A percentile compares a stretch with the other conserved stretches of the same genome.
These are phyloP conservation scores for Pestalotiopsis sp. DNA, from an alignment of 2,329 filamentous ascomycete genomes.

Conservation along the genomic window DNA sequence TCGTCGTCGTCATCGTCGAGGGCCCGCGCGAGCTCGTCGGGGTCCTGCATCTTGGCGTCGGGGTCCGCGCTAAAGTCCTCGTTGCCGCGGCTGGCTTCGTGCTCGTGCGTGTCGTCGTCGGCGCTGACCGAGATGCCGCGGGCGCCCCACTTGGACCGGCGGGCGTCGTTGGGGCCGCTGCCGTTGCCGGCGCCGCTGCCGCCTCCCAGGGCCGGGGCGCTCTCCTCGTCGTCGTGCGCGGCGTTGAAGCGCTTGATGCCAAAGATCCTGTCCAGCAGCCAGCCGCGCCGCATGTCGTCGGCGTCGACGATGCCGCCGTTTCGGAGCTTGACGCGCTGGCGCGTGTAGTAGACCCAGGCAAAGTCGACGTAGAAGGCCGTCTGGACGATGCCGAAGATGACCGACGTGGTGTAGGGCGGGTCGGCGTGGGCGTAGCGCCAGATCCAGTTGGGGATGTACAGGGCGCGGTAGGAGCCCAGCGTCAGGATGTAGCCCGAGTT, in stretches of 20 bases:
- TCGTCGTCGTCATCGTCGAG: slow-evolving; percentile 62
- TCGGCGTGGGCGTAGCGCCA: slow-evolving; percentile 60
- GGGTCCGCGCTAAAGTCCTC: slow-evolving; percentile 55
- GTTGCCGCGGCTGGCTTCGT: slow-evolving; percentile 40
- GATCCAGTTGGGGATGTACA: slow-evolving; percentile 95
- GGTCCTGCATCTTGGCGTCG: slow-evolving; percentile 68
- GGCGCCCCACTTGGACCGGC: slow-evolving; percentile 62
- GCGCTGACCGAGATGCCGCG: slow-evolving; percentile 69
- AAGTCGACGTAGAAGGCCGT: slow-evolving; percentile 92
- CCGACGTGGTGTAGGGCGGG: slow-evolving; percentile 69
- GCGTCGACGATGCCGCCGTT: slow-evolving; percentile 86
- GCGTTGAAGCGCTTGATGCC: slow-evolving; percentile 57
- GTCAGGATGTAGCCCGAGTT: slow-evolving; percentile 94
- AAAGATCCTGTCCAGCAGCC: slow-evolving; percentile 79
- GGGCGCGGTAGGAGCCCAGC: slow-evolving; percentile 82
- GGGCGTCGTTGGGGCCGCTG: slow-evolving; percentile 21
- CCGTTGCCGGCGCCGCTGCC: slow-evolving; percentile 22
- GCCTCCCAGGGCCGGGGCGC: slow-evolving; percentile 47
- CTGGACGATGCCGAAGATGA: slow-evolving; percentile 87
- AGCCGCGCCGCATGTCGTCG: slow-evolving; percentile 84
- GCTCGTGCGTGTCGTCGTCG: slow-evolving; percentile 60
- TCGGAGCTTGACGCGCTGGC: slow-evolving; percentile 91
- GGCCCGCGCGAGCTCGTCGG: slow-evolving; percentile 64
- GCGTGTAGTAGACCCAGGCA: slow-evolving; percentile 93
- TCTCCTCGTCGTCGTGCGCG: slow-evolving; percentile 65